phyloP scores from a whole-genome alignment of 108 stramenopile species.

The Fragilaria crotonensis region DNA sequence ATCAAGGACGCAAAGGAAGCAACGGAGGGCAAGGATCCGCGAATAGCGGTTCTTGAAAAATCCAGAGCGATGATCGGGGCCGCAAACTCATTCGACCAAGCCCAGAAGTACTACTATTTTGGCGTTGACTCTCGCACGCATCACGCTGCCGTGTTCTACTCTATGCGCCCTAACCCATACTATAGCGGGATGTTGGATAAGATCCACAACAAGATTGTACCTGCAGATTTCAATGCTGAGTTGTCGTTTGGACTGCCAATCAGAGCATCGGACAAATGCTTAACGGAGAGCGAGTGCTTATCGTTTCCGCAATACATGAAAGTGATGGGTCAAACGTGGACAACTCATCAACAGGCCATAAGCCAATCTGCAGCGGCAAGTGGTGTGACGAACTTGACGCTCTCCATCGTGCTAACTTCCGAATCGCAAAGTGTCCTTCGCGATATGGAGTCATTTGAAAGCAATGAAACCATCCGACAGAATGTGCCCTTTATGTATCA shows the following conservation, averaged over 20 bases:
- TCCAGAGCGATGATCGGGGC: background rate
- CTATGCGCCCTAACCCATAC: slow-evolving; percentile 23
- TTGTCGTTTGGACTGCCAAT: slow-evolving; percentile 28
- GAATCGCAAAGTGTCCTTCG: slow-evolving; percentile 20
- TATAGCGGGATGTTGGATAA: slow-evolving; percentile 7
- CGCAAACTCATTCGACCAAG: background rate
- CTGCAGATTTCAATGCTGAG: slow-evolving; percentile 12
- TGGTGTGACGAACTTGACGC: background rate
- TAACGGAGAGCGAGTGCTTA: slow-evolving; percentile 35
- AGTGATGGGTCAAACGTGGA: slow-evolving; percentile 16
- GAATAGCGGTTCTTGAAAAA: background rate
- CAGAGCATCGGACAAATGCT: slow-evolving; percentile 46
- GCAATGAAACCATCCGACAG: background rate
- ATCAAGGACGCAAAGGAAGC: background rate
- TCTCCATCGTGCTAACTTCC: slow-evolving; percentile 29
- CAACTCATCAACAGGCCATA: background rate
- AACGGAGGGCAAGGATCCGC: background rate
- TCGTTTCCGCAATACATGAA: slow-evolving; percentile 27
- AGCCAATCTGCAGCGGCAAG: background rate
- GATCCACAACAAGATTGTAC: slow-evolving; percentile 10
- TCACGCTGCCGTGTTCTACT: slow-evolving; percentile 28
- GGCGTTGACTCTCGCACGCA: slow-evolving; percentile 6
- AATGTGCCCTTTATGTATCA: slow-evolving; percentile 13
- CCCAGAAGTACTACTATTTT: slow-evolving; percentile 9
- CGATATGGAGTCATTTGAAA: slow-evolving; percentile 8